These are phyloP conservation scores for Lasiodiplodia hormozganensis DNA, from an alignment of 2,329 filamentous ascomycete genomes.

Conservation along the genomic window DNA sequence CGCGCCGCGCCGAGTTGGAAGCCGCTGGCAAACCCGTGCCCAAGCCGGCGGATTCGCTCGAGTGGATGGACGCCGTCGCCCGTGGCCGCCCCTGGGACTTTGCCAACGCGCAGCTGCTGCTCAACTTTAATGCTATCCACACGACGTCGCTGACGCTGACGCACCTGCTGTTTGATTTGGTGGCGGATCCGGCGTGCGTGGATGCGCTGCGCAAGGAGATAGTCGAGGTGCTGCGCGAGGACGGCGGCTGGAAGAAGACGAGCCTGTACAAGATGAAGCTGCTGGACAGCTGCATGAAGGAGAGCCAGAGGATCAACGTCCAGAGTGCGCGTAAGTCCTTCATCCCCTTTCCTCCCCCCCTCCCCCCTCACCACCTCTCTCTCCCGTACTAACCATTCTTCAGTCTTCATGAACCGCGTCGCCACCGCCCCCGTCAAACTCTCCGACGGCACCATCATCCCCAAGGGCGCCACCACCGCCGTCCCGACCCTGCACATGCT, in stretches of 20 bases:
- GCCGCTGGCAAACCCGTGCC: slow-evolving; percentile 32
- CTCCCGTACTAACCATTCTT: slow-evolving; percentile 13
- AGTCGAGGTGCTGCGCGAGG: slow-evolving; percentile 35
- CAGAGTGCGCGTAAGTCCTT: background rate
- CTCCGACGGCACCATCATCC: slow-evolving; percentile 39
- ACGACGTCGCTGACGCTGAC: slow-evolving; percentile 37
- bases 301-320: slow-evolving; percentile 37
- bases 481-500: slow-evolving; percentile 26
- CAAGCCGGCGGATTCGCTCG: slow-evolving; percentile 37
- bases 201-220: slow-evolving; percentile 38
- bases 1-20: slow-evolving; percentile 27
- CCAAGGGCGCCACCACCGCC: slow-evolving; percentile 32
- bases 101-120: slow-evolving; percentile 30
- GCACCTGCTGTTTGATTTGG: slow-evolving; percentile 37
- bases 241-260: slow-evolving; percentile 39
- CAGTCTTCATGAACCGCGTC: slow-evolving; percentile 24
- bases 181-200: slow-evolving; percentile 36
- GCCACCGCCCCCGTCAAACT: slow-evolving; percentile 34
- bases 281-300: slow-evolving; percentile 45
- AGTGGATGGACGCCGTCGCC: slow-evolving; percentile 35
- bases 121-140: slow-evolving; percentile 34
- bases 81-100: slow-evolving; percentile 31
- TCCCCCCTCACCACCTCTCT: slow-evolving; percentile 3
- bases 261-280: slow-evolving; percentile 41
- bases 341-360: too few relatives aligned